Conservation (phyloP, 2,329 filamentous ascomycete genomes). For the Sporothrix brasiliensis region DNA sequence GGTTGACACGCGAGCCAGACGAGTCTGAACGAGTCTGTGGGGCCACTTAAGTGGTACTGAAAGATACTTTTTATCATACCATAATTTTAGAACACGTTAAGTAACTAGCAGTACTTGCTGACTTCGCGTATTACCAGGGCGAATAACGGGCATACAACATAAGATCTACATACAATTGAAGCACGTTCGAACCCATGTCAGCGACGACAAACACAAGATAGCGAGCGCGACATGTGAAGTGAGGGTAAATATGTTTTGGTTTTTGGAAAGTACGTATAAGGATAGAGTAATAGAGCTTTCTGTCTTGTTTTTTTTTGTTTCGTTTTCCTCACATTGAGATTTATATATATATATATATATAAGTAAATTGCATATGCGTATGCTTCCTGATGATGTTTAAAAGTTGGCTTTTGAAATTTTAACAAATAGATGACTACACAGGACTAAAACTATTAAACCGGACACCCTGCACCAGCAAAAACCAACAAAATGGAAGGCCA, state of each 20-base stretch:
- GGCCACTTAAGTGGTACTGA: constrained; percentile 15
- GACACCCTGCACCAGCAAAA: no score
- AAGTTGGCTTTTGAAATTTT: no score
- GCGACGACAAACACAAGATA: constrained; percentile 5
- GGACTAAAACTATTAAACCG: no score
- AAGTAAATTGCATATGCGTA: no score
- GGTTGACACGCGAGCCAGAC: constrained; percentile 28
- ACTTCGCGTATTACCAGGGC: background rate
- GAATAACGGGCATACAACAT: background rate
- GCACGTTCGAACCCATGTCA: background rate
- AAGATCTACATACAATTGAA: background rate
- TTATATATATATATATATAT: no score
- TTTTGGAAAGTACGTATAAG: no score
- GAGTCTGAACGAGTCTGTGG: constrained; percentile 4
- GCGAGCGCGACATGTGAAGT: background rate
- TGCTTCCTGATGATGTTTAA: no score
- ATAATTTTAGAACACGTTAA: background rate
- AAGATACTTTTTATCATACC: background rate
- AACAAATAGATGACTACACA: no score
- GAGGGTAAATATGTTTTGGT: background rate
- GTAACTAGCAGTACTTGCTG: background rate
- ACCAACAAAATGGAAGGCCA: no score
- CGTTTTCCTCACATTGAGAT: no score
- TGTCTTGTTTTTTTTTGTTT: no score
- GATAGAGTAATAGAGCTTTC: no score